Percentiles rank a stretch among this genome's conserved stretches.
Conservation (phyloP, 2,329 filamentous ascomycete genomes). For the Whalleya microplaca region DNA sequence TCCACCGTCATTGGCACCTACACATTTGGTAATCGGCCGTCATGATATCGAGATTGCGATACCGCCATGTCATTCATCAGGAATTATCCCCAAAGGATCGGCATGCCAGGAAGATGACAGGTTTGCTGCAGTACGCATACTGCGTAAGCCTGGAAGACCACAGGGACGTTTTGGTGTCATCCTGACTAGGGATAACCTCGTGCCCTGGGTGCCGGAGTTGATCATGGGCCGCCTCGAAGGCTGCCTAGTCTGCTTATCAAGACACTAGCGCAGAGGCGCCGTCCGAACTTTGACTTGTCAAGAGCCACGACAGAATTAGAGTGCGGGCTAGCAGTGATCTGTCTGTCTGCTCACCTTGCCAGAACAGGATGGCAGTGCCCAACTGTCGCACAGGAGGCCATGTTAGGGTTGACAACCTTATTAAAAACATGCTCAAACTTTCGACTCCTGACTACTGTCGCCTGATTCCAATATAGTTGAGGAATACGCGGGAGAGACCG, state of each 20-base stretch:
- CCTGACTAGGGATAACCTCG: too few species aligned
- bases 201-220: background rate
- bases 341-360: background rate
- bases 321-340: background rate
- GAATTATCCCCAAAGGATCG: background rate
- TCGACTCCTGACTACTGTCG: background rate
- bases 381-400: background rate
- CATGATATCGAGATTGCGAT: background rate
- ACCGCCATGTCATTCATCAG: background rate
- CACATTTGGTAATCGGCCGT: background rate
- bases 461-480: background rate
- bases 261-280: background rate
- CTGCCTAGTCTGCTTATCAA: background rate
- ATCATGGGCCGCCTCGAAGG: background rate
- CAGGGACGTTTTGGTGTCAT: too few species aligned
- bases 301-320: background rate
- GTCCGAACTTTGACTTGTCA: background rate
- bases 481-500: background rate
- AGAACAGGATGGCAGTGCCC: background rate
- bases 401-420: background rate
- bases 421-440: background rate
- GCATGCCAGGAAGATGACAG: background rate
- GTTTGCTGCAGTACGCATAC: too few species aligned
- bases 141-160: too few species aligned
- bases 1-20: background rate